Conservation (phyloP, 768 basidiomycete genomes). For the Tricholoma matsutake region DNA sequence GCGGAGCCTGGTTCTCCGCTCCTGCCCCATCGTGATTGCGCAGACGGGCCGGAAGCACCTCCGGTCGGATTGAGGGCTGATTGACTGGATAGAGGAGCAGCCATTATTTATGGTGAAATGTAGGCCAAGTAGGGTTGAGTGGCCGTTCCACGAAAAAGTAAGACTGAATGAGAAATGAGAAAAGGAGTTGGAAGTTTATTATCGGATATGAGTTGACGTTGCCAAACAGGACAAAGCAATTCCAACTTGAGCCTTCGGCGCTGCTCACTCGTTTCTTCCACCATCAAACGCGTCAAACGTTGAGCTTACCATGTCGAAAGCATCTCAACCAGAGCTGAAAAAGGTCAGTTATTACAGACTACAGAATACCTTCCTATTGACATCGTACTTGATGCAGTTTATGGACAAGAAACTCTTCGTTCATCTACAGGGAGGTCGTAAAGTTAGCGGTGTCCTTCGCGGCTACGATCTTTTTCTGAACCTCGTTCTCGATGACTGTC, state of each 20-base stretch:
- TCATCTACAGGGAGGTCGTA: constrained; percentile 90
- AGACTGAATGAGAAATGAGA: neutral
- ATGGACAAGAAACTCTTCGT: constrained; percentile 99
- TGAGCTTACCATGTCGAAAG: constrained; percentile 76
- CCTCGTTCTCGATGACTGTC: constrained; percentile 92
- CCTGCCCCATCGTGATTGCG: constrained; percentile 41
- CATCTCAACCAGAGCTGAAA: constrained; percentile 96
- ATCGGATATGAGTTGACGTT: neutral
- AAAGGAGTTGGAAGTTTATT: constrained; percentile 2
- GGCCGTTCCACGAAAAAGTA: neutral
- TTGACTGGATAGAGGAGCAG: constrained; percentile 35
- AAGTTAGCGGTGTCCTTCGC: constrained; percentile 91
- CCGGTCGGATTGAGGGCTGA: constrained; percentile 20
- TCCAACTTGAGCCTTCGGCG: constrained; percentile 5
- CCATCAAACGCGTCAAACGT: constrained; percentile 8
- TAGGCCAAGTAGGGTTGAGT: neutral
- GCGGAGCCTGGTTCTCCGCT: constrained; percentile 46
- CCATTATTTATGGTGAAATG: constrained; percentile 42
- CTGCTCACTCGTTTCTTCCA: constrained; percentile 6
- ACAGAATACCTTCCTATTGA: constrained; percentile 4
- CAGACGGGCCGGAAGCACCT: constrained; percentile 28
- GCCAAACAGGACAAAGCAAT: constrained; percentile 39
- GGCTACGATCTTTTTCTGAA: constrained; percentile 99
- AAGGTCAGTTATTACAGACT: constrained; percentile 59
- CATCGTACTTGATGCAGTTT: constrained; percentile 51